These are phyloP conservation scores for Phylloporus rhodoxanthus DNA, from an alignment of 768 basidiomycete genomes.

Conservation along the genomic window DNA sequence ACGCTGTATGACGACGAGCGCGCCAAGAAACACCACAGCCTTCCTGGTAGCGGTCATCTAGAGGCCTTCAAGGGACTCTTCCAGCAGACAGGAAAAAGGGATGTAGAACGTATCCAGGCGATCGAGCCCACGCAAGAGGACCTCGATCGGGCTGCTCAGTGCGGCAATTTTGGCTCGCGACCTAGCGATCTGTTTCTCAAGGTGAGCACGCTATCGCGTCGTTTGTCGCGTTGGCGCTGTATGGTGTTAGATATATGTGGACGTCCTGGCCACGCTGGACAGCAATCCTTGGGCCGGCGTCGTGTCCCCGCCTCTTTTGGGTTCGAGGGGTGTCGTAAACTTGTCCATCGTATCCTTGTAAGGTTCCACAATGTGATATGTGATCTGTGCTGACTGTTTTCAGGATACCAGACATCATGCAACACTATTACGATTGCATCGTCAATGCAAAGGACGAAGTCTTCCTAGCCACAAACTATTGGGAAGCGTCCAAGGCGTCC, in stretches of 20 bases:
- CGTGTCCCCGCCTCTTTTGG: constrained; percentile 59
- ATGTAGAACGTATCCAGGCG: constrained; percentile 16
- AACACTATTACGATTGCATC: constrained; percentile 60
- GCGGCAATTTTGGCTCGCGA: constrained; percentile 48
- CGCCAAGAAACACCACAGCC: constrained; percentile 26
- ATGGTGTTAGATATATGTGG: constrained; percentile 48
- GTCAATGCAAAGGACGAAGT: constrained; percentile 58
- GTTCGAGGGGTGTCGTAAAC: constrained; percentile 56
- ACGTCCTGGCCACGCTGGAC: constrained; percentile 55
- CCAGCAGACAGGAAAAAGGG: constrained; percentile 14
- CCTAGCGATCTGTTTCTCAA: constrained; percentile 59
- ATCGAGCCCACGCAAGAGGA: constrained; percentile 35
- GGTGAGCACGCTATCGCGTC: constrained; percentile 30
- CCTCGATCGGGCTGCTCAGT: constrained; percentile 40
- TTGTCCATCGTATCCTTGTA: constrained; percentile 55
- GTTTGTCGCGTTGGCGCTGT: background rate
- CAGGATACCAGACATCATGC: constrained; percentile 68
- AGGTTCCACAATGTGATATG: constrained; percentile 9
- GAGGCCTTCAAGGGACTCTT: constrained; percentile 17
- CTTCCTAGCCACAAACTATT: constrained; percentile 63
- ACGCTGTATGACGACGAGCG: constrained; percentile 33
- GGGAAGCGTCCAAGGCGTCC: constrained; percentile 48
- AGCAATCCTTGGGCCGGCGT: constrained; percentile 49
- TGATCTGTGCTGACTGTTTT: constrained; percentile 4
- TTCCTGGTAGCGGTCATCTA: constrained; percentile 13